Evolutionary conservation across 139 green algal genomes (phyloP).

Genomic region (Trebouxia sp.): DNA sequence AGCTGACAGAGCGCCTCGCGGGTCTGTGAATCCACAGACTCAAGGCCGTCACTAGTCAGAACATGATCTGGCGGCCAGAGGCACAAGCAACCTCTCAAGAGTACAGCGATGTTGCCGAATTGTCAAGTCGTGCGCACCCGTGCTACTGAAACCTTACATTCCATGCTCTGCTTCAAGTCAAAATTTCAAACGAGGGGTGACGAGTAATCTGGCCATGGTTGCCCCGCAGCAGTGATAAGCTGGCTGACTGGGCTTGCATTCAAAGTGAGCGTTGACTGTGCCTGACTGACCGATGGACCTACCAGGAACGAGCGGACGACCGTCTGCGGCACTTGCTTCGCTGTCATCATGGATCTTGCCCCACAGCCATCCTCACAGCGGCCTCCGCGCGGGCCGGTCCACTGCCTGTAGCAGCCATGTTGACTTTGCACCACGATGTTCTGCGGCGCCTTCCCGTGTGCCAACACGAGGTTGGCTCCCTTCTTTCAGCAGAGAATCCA

Average conservation of each 20-base stretch:
- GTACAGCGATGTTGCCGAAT: no score
- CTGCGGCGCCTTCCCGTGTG: neutral
- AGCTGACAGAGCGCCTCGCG: no score
- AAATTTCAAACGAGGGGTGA: no score
- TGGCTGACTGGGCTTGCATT: neutral
- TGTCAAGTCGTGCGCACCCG: no score
- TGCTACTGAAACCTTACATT: no score
- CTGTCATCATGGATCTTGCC: neutral
- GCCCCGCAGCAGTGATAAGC: neutral
- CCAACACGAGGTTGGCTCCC: neutral
- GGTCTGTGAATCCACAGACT: no score
- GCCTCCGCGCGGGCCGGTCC: neutral
- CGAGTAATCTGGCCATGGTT: no score
- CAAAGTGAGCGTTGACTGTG: constrained; percentile 20
- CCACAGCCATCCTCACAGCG: neutral
- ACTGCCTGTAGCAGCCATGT: neutral
- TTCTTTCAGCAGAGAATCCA: neutral
- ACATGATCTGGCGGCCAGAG: no score
- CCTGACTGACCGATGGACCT: neutral
- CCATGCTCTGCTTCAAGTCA: no score
- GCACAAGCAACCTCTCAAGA: no score
- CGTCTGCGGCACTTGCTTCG: neutral
- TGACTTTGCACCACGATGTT: neutral
- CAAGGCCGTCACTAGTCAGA: no score
- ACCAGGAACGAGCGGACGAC: neutral